phyloP scores from a whole-genome alignment of 495 filamentous ascomycete species.

The Penicillium flavigenum region DNA sequence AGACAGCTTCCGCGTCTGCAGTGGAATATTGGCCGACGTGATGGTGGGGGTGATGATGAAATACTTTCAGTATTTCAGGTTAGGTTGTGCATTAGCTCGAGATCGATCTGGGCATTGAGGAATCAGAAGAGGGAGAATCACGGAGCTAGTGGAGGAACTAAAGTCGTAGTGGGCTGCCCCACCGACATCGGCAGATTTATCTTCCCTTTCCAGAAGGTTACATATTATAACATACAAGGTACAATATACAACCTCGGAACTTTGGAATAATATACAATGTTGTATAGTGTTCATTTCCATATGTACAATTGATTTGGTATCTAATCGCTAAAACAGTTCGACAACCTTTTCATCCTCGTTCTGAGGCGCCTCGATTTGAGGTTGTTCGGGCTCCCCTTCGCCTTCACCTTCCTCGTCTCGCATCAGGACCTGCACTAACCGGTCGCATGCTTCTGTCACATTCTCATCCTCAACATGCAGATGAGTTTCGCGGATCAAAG shows the following conservation, averaged over 20 bases:
- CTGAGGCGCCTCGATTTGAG: conserved; percentile 20
- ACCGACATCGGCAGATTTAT: conserved; percentile 8
- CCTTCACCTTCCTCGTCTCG: conserved; percentile 60
- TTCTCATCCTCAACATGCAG: conserved; percentile 73
- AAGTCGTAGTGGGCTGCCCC: background rate
- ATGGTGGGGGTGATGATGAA: conserved; percentile 16
- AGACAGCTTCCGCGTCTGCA: conserved; percentile 32
- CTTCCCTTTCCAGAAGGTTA: background rate
- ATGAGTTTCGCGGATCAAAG: conserved; percentile 85
- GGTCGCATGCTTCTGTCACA: conserved; percentile 81
- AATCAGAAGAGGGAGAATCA: conserved; percentile 5
- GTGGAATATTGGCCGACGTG: conserved; percentile 25
- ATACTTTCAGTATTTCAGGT: conserved; percentile 13
- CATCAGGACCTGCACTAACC: conserved; percentile 91
- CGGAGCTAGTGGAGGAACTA: conserved; percentile 7
- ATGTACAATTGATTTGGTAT: conserved; percentile 10
- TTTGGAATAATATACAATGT: background rate
- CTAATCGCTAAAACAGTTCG: conserved; percentile 34
- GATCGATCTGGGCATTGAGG: background rate
- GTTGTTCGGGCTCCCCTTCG: conserved; percentile 24
- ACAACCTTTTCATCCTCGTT: conserved; percentile 46
- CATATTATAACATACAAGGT: background rate
- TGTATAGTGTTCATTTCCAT: background rate
- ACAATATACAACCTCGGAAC: background rate
- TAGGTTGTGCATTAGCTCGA: conserved; percentile 21